Conservation (phyloP, 2,329 filamentous ascomycete genomes). For the Fusarium sp. region DNA sequence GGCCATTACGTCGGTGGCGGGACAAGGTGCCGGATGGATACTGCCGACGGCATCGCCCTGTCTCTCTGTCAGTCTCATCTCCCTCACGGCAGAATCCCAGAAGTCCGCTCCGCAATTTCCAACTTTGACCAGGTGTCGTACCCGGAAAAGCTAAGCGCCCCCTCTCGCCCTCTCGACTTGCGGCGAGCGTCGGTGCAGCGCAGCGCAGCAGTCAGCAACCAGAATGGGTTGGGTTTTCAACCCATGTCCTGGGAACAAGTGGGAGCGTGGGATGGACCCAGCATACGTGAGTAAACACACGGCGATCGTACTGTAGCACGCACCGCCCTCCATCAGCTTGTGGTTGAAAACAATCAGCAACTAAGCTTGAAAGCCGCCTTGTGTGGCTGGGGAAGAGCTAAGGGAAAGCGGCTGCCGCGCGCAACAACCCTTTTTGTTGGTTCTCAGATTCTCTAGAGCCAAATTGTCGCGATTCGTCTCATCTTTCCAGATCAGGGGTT, state of each 20-base stretch:
- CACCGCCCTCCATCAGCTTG: conserved; percentile 8
- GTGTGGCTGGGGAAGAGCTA: conserved; percentile 23
- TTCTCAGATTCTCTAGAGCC: neutral
- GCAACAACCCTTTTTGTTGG: neutral
- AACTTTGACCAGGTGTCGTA: conserved; percentile 14
- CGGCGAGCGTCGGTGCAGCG: neutral
- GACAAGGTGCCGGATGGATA: conserved; percentile 32
- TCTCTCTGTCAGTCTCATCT: conserved; percentile 21
- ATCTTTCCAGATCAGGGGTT: neutral
- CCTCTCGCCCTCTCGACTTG: conserved; percentile 5
- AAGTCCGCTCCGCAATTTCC: conserved; percentile 18
- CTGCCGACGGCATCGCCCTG: conserved; percentile 43
- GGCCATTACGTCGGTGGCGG: conserved; percentile 46
- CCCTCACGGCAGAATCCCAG: conserved; percentile 5
- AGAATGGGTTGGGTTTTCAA: conserved; percentile 14
- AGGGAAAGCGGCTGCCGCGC: conserved; percentile 23
- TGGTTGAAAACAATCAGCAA: conserved; percentile 10
- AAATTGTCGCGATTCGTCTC: conserved; percentile 9
- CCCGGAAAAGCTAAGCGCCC: conserved; percentile 14
- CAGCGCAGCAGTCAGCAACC: conserved; percentile 19
- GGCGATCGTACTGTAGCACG: conserved; percentile 11
- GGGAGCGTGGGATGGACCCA: conserved; percentile 26
- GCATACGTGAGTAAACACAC: conserved; percentile 13
- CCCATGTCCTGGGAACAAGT: conserved; percentile 24
- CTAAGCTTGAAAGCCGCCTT: conserved; percentile 12